Evolutionary conservation across 768 basidiomycete genomes (phyloP), one percentile per base, ranked within the genome.

Genomic region (Leccinum disarticulatum): DNA sequence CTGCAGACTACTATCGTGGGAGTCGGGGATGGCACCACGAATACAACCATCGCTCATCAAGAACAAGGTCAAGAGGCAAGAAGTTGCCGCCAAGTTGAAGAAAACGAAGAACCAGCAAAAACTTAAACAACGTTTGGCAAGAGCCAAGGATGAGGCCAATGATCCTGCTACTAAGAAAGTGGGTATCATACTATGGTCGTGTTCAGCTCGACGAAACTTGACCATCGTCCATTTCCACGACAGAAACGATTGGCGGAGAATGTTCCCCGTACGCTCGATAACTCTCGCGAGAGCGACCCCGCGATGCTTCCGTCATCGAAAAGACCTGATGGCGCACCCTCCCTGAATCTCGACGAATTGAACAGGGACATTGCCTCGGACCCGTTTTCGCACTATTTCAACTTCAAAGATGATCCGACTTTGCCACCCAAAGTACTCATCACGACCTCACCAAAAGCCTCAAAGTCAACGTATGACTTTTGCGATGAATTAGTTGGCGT

Each of bases 181-280:
- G 52, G 30, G 81, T 65, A 6, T 36, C 28, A 43, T 3, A 6
- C 25, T 3, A 25, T 25, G 13, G 3, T 55, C 52, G n/a, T 49
- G 50, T n/a, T 31, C 33, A n/a, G 43, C 54, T 25, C 36, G 46
- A 55, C 31, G 4, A n/a, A 27, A 52, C 33, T 43, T 38, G 15
- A 30, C 31, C 33, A 60, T 55, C 51, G 43, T 15, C 28, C 25
- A n/a, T 38, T 54, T 43, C 48, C 22, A 22, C 55, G 91, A 52
- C 59, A 95, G 93, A 88, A 87, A 86, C 86, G 95, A 58, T 76
- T 91, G 25, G 81, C 84, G 6, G 85, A 90, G 67, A 97, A 97
- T 78, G 81, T 95, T 10, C 95, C 95, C 1, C 83, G 83, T 49
- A 99, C 97, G 0, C 83, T 98, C 25, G 97, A 99, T 70, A 98